These are phyloP conservation scores for Coniophora puteana DNA, from an alignment of 1,284 basidiomycete species.

Conservation along the genomic window DNA sequence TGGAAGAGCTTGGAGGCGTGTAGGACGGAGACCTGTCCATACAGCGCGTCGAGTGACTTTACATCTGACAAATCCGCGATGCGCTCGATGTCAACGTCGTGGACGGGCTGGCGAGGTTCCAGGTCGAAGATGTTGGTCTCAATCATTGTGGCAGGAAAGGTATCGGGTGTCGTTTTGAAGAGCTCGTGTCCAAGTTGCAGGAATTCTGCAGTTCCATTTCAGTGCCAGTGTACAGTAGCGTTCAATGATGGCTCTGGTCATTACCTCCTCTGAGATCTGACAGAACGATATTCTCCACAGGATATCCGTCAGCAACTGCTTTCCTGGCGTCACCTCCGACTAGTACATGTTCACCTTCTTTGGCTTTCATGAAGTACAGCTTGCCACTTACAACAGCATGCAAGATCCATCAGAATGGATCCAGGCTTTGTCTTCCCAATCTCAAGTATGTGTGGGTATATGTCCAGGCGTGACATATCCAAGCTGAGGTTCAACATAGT, in stretches of 20 bases:
- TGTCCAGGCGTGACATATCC: slow-evolving; percentile 1
- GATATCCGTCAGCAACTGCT: slow-evolving; percentile 7
- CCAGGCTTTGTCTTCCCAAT: slow-evolving; percentile 8
- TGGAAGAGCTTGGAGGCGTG: slow-evolving; percentile 40
- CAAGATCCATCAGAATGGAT: slow-evolving; percentile 10
- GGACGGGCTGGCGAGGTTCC: slow-evolving; percentile 12
- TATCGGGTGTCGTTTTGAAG: slow-evolving; percentile 23
- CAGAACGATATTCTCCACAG: slow-evolving; percentile 4
- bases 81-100: background rate
- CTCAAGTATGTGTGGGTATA: slow-evolving; percentile 8
- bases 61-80: slow-evolving; percentile 23
- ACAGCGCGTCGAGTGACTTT: slow-evolving; percentile 31
- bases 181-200: slow-evolving; percentile 32
- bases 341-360: background rate
- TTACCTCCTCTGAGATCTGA: slow-evolving; percentile 8
- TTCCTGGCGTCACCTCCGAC: slow-evolving; percentile 5
- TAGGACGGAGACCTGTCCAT: slow-evolving; percentile 33
- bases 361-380: too few relatives aligned
- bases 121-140: slow-evolving; percentile 27
- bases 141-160: slow-evolving; percentile 31
- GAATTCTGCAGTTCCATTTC: too few relatives aligned
- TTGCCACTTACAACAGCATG: slow-evolving; percentile 11
- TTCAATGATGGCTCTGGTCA: too few relatives aligned
- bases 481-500: too few relatives aligned
- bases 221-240: too few relatives aligned